Evolutionary conservation across 2,329 filamentous ascomycete species (phyloP), one percentile per base, ranked within the genome.

Genomic region (Microdochium trichocladiopsis): DNA sequence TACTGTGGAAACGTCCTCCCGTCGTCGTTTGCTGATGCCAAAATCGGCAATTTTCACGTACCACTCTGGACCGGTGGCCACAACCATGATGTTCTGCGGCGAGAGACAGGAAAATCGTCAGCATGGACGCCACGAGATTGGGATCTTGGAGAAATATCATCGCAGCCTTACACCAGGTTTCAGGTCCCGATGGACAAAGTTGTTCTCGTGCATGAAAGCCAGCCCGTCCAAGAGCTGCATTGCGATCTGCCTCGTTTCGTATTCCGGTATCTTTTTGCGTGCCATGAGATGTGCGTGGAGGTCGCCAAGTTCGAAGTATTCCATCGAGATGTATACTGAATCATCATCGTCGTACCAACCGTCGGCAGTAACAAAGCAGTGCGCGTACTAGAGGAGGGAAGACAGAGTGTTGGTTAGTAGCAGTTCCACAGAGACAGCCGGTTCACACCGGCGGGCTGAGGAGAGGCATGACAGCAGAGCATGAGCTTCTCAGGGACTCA

Each of bases 261-360:
- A 6, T 45, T 60, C 58, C 5, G 51, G 22, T 16, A 58, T 21
- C 4, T 16, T 16, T 23, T 22, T 16, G 9, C 2, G 55, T 54
- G 12, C 16, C 4, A 28, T 24, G 9, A 57, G 24, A 48, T 57
- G 47, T 10, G 25, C 43, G 14, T 55, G 48, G 2, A 63, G 51
- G 21, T 63, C 57, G 2, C 61, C 60, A n/a, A 55, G 36, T 25
- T 50, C 49, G 4, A 61, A 33, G 48, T 60, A 60, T 47, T 63
- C 60, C 60, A 63, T 62, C 14, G 55, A 43, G 22, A 63, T 56
- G 47, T 53, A 61, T 2, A 60, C 51, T 2, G 51, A 52, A 3
- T 53, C 45, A 1, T 41, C 31, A 16, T 52, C 43, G 28, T 59
- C 52, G 50, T 50, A 63, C 61, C 61, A 63, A 21, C 60, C 56